Percentiles rank a stretch among this genome's conserved stretches.
These are phyloP conservation scores for Raphanus raphanistrum DNA, from an alignment of 345 rosid species.

Conservation along the genomic window DNA sequence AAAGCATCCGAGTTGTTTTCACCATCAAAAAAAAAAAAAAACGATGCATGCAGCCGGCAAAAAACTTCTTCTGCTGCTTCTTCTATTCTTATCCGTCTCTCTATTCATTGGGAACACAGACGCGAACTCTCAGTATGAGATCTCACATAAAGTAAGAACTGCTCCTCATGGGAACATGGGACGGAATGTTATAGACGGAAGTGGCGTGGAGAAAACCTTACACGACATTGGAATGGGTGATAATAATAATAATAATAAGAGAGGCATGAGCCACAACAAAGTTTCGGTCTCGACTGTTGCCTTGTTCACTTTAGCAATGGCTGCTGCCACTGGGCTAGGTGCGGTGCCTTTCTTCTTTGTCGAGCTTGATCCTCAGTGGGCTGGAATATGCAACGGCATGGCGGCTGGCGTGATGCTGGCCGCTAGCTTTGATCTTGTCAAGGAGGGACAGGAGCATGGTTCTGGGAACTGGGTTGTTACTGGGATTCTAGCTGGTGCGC, in stretches of 20 bases:
- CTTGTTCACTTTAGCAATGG: conserved; percentile 94
- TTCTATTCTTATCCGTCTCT: conserved; percentile 21
- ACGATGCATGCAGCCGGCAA: conserved; percentile 31
- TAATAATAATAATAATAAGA: conserved; percentile 39
- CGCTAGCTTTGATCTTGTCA: conserved; percentile 95
- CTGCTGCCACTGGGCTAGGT: conserved; percentile 97
- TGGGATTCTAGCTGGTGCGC: conserved; percentile 86
- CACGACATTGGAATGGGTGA: conserved; percentile 47
- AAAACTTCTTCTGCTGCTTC: conserved; percentile 22
- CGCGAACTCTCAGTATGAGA: conserved; percentile 46
- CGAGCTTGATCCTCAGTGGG: conserved; percentile 45
- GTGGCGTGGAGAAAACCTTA: conserved; percentile 54
- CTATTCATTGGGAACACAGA: conserved; percentile 39
- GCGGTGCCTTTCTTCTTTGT: conserved; percentile 98
- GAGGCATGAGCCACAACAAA: conserved; percentile 46
- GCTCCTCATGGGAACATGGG: conserved; percentile 68
- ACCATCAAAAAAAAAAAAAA: conserved; percentile 21
- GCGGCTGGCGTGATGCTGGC: conserved; percentile 99
- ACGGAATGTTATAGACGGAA: conserved; percentile 62
- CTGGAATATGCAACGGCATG: conserved; percentile 98
- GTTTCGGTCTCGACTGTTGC: conserved; percentile 93
- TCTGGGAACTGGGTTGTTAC: conserved; percentile 81
- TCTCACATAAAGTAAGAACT: conserved; percentile 47
- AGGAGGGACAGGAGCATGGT: conserved; percentile 92
- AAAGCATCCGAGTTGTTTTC: conserved; percentile 8